Percentiles rank a stretch among this genome's conserved stretches.
Evolutionary conservation across 2,329 filamentous ascomycete genomes (phyloP).

Genomic region (Aspergillus terreus): DNA sequence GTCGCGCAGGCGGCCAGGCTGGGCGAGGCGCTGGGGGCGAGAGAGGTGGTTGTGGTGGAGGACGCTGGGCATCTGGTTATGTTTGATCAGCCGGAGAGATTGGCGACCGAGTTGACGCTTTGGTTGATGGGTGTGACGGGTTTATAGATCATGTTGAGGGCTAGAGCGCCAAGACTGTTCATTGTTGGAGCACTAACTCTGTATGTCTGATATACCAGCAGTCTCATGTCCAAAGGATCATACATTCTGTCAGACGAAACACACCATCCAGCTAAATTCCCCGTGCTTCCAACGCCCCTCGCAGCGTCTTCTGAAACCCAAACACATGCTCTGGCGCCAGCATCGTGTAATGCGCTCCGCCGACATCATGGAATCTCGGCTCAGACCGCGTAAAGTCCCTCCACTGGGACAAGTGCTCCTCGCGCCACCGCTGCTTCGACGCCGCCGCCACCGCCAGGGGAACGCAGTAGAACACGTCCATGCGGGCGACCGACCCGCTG

Average conservation of each 20-base stretch:
- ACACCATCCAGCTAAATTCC: neutral
- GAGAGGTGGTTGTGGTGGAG: conserved; percentile 27
- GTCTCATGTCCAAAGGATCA: too few species aligned
- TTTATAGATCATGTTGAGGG: too few species aligned
- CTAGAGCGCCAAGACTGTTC: too few species aligned
- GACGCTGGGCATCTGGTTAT: conserved; percentile 45
- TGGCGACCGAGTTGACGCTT: conserved; percentile 32
- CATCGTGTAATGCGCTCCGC: conserved; percentile 41
- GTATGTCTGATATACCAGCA: too few species aligned
- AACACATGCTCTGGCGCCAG: conserved; percentile 33
- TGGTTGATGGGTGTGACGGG: neutral
- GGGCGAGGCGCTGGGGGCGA: conserved; percentile 24
- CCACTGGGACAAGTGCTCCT: conserved; percentile 33
- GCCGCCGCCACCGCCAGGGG: conserved; percentile 31
- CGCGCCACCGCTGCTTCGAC: conserved; percentile 7
- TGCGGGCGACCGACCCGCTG: conserved; percentile 26
- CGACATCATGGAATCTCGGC: conserved; percentile 32
- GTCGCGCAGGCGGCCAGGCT: conserved; percentile 35
- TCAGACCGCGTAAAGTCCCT: conserved; percentile 26
- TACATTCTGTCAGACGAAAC: neutral
- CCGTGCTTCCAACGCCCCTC: neutral
- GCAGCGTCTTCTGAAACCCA: conserved; percentile 24
- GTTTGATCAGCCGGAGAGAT: conserved; percentile 40
- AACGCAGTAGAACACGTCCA: conserved; percentile 44
- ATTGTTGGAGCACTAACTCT: too few species aligned